Conservation (phyloP, 1,284 basidiomycete species). For the Trametes pubescens region DNA sequence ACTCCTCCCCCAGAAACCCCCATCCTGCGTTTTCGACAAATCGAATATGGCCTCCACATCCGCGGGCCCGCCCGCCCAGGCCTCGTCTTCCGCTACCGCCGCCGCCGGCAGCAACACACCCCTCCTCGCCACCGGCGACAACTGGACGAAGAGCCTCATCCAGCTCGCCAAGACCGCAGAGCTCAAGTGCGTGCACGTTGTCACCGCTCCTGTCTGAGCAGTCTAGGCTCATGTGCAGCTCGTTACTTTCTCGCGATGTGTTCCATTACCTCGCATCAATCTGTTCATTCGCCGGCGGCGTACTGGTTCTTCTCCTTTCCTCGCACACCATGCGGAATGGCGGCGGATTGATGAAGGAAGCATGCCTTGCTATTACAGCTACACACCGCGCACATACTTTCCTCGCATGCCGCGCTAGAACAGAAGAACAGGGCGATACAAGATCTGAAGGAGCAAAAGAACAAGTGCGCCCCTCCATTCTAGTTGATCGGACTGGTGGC, state of each 20-base stretch:
- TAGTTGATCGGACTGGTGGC: not conserved
- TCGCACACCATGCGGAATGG: conserved; percentile 10
- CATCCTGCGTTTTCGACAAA: conserved; percentile 33
- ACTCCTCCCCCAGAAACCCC: conserved; percentile 38
- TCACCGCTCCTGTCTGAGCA: conserved; percentile 17
- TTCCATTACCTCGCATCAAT: conserved; percentile 10
- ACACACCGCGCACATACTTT: conserved; percentile 85
- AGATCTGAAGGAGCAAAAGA: conserved; percentile 82
- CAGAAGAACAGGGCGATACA: conserved; percentile 78
- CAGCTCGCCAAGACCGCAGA: conserved; percentile 84
- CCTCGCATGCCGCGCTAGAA: conserved; percentile 78
- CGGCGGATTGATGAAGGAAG: conserved; percentile 57
- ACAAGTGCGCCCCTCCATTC: conserved; percentile 60
- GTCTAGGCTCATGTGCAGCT: not conserved
- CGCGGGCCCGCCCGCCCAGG: conserved; percentile 32
- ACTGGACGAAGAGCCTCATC: conserved; percentile 85
- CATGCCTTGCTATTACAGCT: conserved; percentile 81
- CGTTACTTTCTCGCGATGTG: not conserved
- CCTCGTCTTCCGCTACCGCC: conserved; percentile 32
- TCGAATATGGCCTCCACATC: conserved; percentile 37
- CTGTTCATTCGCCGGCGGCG: conserved; percentile 6
- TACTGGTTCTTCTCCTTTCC: not conserved
- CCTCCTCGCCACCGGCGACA: conserved; percentile 74
- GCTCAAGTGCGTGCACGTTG: conserved; percentile 65
- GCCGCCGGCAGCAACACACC: conserved; percentile 34